Evolutionary conservation across 352 stramenopile genomes (phyloP).

Genomic region (Pythium insidiosum): DNA sequence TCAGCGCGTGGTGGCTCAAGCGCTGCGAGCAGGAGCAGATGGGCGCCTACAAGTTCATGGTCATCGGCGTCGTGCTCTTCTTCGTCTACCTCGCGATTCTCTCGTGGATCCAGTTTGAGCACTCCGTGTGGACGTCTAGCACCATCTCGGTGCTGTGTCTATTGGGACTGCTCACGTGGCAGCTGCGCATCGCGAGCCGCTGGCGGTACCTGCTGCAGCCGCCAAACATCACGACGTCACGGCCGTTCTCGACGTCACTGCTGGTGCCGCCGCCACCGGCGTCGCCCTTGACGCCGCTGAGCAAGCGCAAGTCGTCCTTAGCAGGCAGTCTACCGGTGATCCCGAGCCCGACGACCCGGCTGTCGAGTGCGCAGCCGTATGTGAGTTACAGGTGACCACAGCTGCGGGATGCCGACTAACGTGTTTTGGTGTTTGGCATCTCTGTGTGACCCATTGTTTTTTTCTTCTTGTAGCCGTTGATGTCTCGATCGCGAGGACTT

Average conservation of each 20-base stretch:
- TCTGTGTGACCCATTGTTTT: too few relatives aligned
- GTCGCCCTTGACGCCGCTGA: neutral
- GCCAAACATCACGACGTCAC: conserved; percentile 12
- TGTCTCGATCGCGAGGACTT: too few relatives aligned
- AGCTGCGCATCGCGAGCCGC: conserved; percentile 62
- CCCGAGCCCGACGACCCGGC: conserved; percentile 2
- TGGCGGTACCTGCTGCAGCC: conserved; percentile 67
- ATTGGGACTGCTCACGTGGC: conserved; percentile 43
- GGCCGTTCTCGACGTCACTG: conserved; percentile 2
- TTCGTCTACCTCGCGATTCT: conserved; percentile 56
- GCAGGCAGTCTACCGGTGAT: neutral
- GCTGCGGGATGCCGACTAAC: too few relatives aligned
- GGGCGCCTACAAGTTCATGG: conserved; percentile 65
- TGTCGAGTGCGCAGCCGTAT: conserved; percentile 3
- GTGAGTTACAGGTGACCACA: too few relatives aligned
- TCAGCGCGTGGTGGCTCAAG: conserved; percentile 57
- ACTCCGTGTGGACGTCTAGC: conserved; percentile 23
- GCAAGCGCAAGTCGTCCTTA: neutral
- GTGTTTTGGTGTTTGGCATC: too few relatives aligned
- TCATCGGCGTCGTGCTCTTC: conserved; percentile 56
- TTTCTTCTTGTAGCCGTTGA: too few relatives aligned
- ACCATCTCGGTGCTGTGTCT: conserved; percentile 43
- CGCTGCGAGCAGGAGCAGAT: conserved; percentile 64
- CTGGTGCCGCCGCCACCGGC: neutral
- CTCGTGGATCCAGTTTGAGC: conserved; percentile 66